Evolutionary conservation across 345 rosid species (phyloP).

Genomic region (Nasturtium officinale): DNA sequence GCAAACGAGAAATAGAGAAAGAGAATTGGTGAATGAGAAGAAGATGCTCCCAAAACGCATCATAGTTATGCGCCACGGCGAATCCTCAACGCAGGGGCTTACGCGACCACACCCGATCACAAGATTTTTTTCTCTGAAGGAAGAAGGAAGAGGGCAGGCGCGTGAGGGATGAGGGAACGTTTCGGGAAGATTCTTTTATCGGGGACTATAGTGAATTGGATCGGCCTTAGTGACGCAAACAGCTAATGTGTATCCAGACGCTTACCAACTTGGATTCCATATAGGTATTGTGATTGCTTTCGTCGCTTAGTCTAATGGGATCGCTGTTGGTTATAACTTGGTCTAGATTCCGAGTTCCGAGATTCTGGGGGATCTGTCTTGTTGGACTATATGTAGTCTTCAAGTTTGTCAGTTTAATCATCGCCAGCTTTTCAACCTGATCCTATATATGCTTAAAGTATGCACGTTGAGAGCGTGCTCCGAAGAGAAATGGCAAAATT

Average conservation of each 20-base stretch:
- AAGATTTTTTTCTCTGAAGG: conserved; percentile 75
- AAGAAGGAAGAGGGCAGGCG: conserved; percentile 61
- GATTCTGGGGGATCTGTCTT: conserved; percentile 93
- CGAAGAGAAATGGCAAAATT: background rate
- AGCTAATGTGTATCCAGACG: conserved; percentile 68
- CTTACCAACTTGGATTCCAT: conserved; percentile 79
- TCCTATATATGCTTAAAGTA: conserved; percentile 17
- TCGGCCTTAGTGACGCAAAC: conserved; percentile 79
- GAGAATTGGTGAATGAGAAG: conserved; percentile 27
- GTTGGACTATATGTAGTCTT: conserved; percentile 80
- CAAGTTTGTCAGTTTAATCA: conserved; percentile 63
- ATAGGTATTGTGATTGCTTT: conserved; percentile 82
- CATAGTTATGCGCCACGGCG: conserved; percentile 92
- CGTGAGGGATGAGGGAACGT: too few species aligned
- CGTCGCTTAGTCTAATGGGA: conserved; percentile 84
- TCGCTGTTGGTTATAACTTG: conserved; percentile 89
- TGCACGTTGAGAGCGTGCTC: background rate
- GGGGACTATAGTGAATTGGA: too few species aligned
- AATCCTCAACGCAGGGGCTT: conserved; percentile 79
- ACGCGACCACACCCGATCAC: conserved; percentile 85
- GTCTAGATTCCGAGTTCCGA: conserved; percentile 90
- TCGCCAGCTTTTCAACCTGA: conserved; percentile 64
- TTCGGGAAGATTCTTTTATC: too few species aligned
- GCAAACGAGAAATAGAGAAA: background rate
- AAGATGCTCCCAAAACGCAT: conserved; percentile 71